Base-by-base conservation (phyloP, 176 grass and related monocot species). In the maize (Zea mays) region DNA sequence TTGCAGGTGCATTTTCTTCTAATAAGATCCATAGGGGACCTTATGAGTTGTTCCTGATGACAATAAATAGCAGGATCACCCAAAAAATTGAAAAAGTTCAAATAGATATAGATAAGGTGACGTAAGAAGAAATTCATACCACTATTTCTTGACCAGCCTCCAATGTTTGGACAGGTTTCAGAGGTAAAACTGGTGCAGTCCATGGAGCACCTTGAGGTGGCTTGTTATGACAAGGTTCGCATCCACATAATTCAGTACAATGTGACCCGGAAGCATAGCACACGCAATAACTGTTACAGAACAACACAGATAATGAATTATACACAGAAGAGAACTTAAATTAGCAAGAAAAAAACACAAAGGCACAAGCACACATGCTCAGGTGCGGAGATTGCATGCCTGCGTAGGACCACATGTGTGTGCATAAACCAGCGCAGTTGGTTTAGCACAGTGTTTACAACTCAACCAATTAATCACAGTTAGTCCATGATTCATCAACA, bases 1-100 rank as follows among this genome's bases (percentile, higher is more conserved):
- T 90, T 90, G 64, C 88, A 90, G 16, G 79, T 90, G 74, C 88
- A 90, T 86, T 86, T 86, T 83, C 84, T 86, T 65, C 80, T 83
- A 65, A 56, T 39, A 67, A 89, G 5, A 63, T 89, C 87, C 66
- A 83, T 65, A 43, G 80, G 84, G 45, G 70, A 90, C 65, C 73
- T 89, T 61, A 76, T 71, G 48, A 62, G 3, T 73, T 74, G 86
- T 68, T 89, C 87, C 87, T 89, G 64, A 27, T 55, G 66, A 55
- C 2, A 77, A 11, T 20, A 75, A 21, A 49, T 67, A 62, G 16
- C 42, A 81, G 35, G 49, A 55, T 73, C 37, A 59, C 2, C 7
- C 45, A 62, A 65, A 42, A 42, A 7, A 36, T 69, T 10, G 48
- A 79, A 16, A 41, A 4, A 49, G 57, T 64, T 60, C 27, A 65